Conservation (phyloP, 2,329 filamentous ascomycete species). For the Penicillium sp. region DNA sequence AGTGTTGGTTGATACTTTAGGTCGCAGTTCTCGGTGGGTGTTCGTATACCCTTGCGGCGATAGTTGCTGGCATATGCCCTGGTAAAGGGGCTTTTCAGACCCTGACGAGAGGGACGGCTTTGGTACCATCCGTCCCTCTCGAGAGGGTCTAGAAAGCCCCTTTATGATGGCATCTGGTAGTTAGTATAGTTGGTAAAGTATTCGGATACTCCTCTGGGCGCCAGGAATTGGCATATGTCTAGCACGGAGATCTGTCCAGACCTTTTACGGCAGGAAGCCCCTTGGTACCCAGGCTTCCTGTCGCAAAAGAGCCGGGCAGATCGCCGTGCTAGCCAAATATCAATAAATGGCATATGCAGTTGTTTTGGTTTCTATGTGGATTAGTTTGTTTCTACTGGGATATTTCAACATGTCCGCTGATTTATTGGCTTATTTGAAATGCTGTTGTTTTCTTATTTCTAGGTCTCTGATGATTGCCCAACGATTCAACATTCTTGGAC, state of each 20-base stretch:
- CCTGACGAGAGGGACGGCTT: background rate
- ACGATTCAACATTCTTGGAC: background rate
- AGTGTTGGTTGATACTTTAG: background rate
- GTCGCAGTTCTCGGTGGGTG: background rate
- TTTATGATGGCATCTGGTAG: conserved; percentile 9
- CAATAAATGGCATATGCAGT: background rate
- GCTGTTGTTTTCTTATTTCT: background rate
- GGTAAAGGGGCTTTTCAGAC: background rate
- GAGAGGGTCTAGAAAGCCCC: conserved; percentile 7
- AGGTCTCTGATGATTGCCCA: background rate
- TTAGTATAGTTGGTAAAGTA: conserved; percentile 12
- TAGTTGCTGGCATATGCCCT: background rate
- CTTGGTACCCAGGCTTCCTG: background rate
- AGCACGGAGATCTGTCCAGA: background rate
- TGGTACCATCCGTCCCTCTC: conserved; percentile 2
- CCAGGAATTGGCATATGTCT: background rate
- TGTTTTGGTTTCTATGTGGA: background rate
- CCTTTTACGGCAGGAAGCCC: background rate
- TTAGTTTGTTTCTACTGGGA: background rate
- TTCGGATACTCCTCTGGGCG: background rate
- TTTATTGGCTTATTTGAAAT: background rate
- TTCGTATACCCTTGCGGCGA: background rate
- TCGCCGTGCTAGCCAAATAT: background rate
- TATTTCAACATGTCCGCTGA: background rate
- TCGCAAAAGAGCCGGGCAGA: background rate